Conservation (phyloP, 352 stramenopile genomes). For the Phytophthora nicotianae region DNA sequence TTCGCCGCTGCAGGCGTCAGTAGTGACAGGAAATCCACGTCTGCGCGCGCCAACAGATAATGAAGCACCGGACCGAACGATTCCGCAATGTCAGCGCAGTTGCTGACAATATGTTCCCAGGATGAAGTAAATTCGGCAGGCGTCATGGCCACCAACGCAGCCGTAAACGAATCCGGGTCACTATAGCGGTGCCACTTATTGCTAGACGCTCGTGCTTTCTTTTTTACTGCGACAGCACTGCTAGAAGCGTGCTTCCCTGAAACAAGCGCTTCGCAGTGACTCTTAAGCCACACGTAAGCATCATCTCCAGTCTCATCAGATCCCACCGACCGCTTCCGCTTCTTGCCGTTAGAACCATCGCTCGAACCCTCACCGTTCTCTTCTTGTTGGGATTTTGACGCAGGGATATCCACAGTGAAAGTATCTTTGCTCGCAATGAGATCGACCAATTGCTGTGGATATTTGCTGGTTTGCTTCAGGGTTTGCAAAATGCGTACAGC, state of each 20-base stretch:
- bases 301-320: constrained; percentile 23
- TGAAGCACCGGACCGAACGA: constrained; percentile 49
- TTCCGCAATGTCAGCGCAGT: constrained; percentile 35
- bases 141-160: constrained; percentile 30
- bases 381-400: constrained; percentile 4
- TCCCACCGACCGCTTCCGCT: constrained; percentile 25
- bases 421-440: constrained; percentile 44
- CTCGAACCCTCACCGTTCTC: constrained; percentile 9
- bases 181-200: constrained; percentile 35
- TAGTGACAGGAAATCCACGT: constrained; percentile 50
- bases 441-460: constrained; percentile 43
- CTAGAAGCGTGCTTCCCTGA: constrained; percentile 11
- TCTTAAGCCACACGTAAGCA: constrained; percentile 45
- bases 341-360: constrained; percentile 22
- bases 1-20: constrained; percentile 32
- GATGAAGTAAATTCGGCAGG: constrained; percentile 31
- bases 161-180: constrained; percentile 27
- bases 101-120: constrained; percentile 46
- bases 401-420: constrained; percentile 7
- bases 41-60: constrained; percentile 52
- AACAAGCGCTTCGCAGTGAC: constrained; percentile 33
- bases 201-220: constrained; percentile 21
- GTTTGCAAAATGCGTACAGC: constrained; percentile 48
- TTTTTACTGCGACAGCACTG: constrained; percentile 11
- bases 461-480: constrained; percentile 37